These are phyloP conservation scores for Lasiodiplodia sp. DNA, from an alignment of 2,329 filamentous ascomycete species.

Conservation along the genomic window DNA sequence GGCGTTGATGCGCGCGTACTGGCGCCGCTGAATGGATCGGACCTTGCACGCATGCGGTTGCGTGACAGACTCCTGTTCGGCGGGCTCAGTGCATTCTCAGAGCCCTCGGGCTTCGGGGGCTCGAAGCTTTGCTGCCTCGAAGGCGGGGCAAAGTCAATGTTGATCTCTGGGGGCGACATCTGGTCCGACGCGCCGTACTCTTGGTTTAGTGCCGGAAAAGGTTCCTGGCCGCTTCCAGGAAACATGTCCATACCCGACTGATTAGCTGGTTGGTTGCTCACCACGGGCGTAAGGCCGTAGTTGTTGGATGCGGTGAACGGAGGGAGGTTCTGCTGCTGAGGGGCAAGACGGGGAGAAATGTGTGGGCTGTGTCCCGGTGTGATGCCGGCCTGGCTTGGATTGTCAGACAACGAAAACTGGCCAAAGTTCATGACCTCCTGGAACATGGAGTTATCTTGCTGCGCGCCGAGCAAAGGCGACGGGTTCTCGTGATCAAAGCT, in stretches of 20 bases:
- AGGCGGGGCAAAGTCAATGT: slow-evolving; percentile 88
- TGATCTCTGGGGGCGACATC: slow-evolving; percentile 93
- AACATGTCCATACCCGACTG: slow-evolving; percentile 60
- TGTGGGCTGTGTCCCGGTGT: slow-evolving; percentile 78
- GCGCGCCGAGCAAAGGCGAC: slow-evolving; percentile 79
- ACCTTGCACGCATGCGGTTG: slow-evolving; percentile 65
- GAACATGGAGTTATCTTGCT: slow-evolving; percentile 74
- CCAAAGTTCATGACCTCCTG: slow-evolving; percentile 80
- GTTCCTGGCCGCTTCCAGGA: slow-evolving; percentile 54
- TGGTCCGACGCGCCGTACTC: slow-evolving; percentile 70
- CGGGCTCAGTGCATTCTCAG: slow-evolving; percentile 80
- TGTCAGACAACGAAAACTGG: slow-evolving; percentile 80
- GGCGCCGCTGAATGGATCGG: slow-evolving; percentile 63
- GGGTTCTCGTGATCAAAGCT: slow-evolving; percentile 78
- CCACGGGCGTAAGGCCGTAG: slow-evolving; percentile 55
- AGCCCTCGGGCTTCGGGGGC: slow-evolving; percentile 65
- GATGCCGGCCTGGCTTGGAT: slow-evolving; percentile 49
- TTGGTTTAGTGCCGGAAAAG: slow-evolving; percentile 58
- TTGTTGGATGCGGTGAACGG: slow-evolving; percentile 54
- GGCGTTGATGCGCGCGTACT: slow-evolving; percentile 55
- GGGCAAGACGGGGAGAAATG: slow-evolving; percentile 68
- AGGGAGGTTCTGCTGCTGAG: slow-evolving; percentile 70
- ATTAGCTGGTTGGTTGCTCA: slow-evolving; percentile 57
- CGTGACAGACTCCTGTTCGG: slow-evolving; percentile 70
- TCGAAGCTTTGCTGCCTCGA: slow-evolving; percentile 72